phyloP scores from a whole-genome alignment of 2,329 filamentous ascomycete genomes.

The Claviceps sp. region DNA sequence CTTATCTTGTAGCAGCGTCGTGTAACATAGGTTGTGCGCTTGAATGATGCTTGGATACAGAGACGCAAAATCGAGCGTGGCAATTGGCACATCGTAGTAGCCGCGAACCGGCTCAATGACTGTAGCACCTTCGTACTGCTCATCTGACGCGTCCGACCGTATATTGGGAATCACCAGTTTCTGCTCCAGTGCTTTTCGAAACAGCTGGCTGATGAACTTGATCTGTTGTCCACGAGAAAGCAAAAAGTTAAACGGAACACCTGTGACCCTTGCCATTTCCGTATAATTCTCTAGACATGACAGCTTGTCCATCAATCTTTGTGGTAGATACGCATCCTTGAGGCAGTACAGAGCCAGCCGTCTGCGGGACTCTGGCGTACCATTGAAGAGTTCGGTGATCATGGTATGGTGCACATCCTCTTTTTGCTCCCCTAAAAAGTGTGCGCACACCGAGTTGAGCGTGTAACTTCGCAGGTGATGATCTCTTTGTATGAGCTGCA shows the following conservation, averaged over 20 bases:
- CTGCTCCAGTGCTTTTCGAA: conserved; percentile 86
- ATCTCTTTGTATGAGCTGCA: conserved; percentile 92
- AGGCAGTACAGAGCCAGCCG: conserved; percentile 90
- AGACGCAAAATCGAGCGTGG: conserved; percentile 95
- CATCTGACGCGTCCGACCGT: conserved; percentile 54
- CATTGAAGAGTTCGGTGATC: conserved; percentile 97
- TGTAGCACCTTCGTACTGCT: conserved; percentile 94
- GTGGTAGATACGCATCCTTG: conserved; percentile 92
- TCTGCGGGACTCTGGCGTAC: conserved; percentile 81
- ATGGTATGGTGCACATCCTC: conserved; percentile 98
- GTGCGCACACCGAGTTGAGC: conserved; percentile 85
- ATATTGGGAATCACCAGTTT: conserved; percentile 89
- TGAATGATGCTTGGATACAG: conserved; percentile 98
- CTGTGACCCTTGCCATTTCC: conserved; percentile 98
- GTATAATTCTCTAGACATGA: conserved; percentile 99
- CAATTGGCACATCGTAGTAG: conserved; percentile 90
- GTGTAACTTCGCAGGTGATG: conserved; percentile 95
- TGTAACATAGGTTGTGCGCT: conserved; percentile 96
- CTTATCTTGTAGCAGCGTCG: conserved; percentile 60
- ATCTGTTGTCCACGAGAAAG: conserved; percentile 89
- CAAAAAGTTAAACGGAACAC: conserved; percentile 91
- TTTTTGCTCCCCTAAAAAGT: conserved; percentile 94
- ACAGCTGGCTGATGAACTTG: conserved; percentile 94
- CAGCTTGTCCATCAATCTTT: conserved; percentile 89
- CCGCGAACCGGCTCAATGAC: conserved; percentile 91